A percentile compares a stretch with the other conserved stretches of the same genome.
phyloP scores from a whole-genome alignment of 2,329 filamentous ascomycete species.

The Coniochaeta sp. region DNA sequence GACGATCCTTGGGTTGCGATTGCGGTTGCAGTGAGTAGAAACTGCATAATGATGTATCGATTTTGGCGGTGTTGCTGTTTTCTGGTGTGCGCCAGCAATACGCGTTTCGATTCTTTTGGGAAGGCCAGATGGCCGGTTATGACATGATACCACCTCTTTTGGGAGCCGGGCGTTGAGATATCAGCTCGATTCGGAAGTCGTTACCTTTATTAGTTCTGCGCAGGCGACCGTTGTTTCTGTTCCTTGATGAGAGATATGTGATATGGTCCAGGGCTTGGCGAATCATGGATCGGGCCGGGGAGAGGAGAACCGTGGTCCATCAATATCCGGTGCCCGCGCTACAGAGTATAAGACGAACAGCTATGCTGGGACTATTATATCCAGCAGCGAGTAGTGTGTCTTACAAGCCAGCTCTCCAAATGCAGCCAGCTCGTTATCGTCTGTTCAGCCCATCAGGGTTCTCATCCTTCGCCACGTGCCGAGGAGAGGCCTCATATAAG shows the following conservation, averaged over 20 bases:
- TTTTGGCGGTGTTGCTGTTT: neutral
- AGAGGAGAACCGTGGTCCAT: neutral
- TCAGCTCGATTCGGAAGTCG: neutral
- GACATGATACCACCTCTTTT: neutral
- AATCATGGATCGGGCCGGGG: neutral
- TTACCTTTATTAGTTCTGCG: neutral
- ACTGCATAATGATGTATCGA: neutral
- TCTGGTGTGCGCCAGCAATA: neutral
- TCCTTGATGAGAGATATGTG: neutral
- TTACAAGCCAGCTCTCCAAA: neutral
- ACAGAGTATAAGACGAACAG: neutral
- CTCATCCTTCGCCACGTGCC: neutral
- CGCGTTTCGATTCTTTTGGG: neutral
- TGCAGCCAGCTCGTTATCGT: neutral
- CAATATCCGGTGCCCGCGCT: neutral
- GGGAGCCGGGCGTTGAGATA: neutral
- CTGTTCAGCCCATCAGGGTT: neutral
- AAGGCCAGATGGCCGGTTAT: neutral
- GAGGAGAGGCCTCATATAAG: neutral
- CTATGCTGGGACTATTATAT: neutral
- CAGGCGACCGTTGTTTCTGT: neutral
- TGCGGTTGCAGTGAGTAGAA: neutral
- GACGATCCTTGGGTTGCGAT: neutral
- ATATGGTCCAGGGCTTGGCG: neutral
- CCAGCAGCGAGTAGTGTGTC: neutral